A percentile compares a stretch with the other conserved stretches of the same genome.
phyloP scores from a whole-genome alignment of 2,329 filamentous ascomycete species.

The Ophiostoma quercus region DNA sequence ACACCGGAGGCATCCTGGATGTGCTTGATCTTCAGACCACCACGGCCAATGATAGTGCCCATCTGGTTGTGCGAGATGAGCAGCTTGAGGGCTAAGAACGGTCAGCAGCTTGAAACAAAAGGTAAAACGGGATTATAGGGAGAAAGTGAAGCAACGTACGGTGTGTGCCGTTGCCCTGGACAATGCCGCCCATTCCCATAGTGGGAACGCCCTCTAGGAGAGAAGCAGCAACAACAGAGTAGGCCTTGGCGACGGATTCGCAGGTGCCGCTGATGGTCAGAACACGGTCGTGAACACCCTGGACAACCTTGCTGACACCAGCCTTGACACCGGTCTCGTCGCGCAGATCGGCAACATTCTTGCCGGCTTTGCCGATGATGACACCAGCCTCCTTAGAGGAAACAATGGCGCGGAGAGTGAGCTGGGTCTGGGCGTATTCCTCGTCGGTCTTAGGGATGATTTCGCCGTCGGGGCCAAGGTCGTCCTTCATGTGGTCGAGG shows the following conservation, averaged over 20 bases:
- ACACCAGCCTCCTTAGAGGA: slow-evolving; percentile 98
- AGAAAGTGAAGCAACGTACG: slow-evolving; percentile 58
- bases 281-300: slow-evolving; percentile 94
- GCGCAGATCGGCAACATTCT: slow-evolving; percentile 94
- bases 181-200: slow-evolving; percentile 91
- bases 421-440: slow-evolving; percentile 86
- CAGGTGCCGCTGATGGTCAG: slow-evolving; percentile 89
- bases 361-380: slow-evolving; percentile 97
- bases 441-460: slow-evolving; percentile 86
- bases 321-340: slow-evolving; percentile 98
- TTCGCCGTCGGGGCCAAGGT: slow-evolving; percentile 69
- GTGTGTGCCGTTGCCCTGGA: slow-evolving; percentile 84
- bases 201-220: slow-evolving; percentile 88
- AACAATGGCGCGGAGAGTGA: slow-evolving; percentile 94
- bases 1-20: slow-evolving; percentile 96
- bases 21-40: slow-evolving; percentile 98
- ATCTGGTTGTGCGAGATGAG: slow-evolving; percentile 99
- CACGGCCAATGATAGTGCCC: slow-evolving; percentile 96
- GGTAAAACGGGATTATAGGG: neutral
- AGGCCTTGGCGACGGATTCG: slow-evolving; percentile 84
- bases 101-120: slow-evolving; percentile 13
- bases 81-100: slow-evolving; percentile 74
- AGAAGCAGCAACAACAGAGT: slow-evolving; percentile 85
- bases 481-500: slow-evolving; percentile 60
- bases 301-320: slow-evolving; percentile 97